Evolutionary conservation across 2,329 filamentous ascomycete genomes (phyloP).

Genomic region (Botryosphaeria dothidea): DNA sequence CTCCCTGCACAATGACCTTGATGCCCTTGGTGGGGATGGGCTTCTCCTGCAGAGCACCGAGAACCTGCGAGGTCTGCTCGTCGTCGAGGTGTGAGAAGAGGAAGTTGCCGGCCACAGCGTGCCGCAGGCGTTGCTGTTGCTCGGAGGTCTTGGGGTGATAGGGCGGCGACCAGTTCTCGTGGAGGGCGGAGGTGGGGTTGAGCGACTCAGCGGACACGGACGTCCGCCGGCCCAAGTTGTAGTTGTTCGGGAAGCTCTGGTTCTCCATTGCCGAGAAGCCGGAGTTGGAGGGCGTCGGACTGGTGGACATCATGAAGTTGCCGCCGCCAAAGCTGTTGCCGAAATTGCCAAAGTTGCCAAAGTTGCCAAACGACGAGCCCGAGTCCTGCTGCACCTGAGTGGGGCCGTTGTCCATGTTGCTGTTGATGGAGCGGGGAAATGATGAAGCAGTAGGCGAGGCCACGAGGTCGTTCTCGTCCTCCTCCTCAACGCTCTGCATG

Average conservation of each 20-base stretch:
- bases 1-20: conserved; percentile 92
- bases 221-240: conserved; percentile 89
- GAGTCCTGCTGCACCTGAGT: conserved; percentile 39
- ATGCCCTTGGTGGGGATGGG: conserved; percentile 88
- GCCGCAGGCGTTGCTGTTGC: conserved; percentile 76
- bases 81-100: conserved; percentile 94
- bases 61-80: conserved; percentile 82
- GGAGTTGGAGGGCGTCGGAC: conserved; percentile 39
- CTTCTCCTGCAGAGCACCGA: conserved; percentile 91
- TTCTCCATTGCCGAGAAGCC: conserved; percentile 54
- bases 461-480: conserved; percentile 77
- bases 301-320: conserved; percentile 31
- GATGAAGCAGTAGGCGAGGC: conserved; percentile 67
- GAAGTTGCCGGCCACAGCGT: conserved; percentile 85
- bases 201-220: conserved; percentile 96
- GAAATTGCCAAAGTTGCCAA: conserved; percentile 34
- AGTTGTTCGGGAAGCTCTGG: conserved; percentile 83
- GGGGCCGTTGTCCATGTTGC: conserved; percentile 41
- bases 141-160: conserved; percentile 79
- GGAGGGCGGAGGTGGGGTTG: conserved; percentile 79
- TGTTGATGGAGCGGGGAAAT: conserved; percentile 45
- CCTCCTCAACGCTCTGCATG: conserved; percentile 71
- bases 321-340: conserved; percentile 28
- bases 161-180: conserved; percentile 89
- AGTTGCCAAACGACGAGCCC: too few relatives aligned